Conservation (phyloP, 208 protist species). For the Ichthyophonus hoferi region DNA sequence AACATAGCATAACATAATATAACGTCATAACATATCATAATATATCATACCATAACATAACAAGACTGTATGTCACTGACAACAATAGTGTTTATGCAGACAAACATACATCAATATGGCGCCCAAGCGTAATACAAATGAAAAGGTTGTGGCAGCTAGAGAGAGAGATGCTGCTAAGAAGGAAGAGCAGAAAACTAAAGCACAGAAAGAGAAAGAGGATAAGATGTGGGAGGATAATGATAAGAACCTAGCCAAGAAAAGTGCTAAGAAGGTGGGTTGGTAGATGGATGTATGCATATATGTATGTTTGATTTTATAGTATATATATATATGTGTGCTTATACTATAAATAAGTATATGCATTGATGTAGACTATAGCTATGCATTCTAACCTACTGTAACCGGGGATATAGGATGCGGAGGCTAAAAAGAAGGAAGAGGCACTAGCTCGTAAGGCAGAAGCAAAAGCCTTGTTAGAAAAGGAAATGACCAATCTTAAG, state of each 20-base stretch:
- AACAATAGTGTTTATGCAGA: no score
- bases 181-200: neutral
- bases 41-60: no score
- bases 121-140: no score
- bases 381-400: no score
- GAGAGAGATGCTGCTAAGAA: neutral
- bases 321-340: slow-evolving; percentile 1
- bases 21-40: no score
- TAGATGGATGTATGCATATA: neutral
- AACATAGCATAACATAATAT: no score
- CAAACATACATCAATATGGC: no score
- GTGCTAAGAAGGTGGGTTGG: neutral
- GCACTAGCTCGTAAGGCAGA: neutral
- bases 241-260: slow-evolving; percentile 12
- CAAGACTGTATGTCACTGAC: no score
- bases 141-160: neutral
- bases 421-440: slow-evolving; percentile 4
- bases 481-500: neutral
- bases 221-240: slow-evolving; percentile 4
- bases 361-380: neutral
- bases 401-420: slow-evolving; percentile 8
- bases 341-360: neutral
- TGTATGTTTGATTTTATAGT: slow-evolving; percentile 2
- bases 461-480: neutral
- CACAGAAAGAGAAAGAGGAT: slow-evolving; percentile 16